Conservation (phyloP, 2,329 filamentous ascomycete species). For the Pseudocercospora macadamiae region DNA sequence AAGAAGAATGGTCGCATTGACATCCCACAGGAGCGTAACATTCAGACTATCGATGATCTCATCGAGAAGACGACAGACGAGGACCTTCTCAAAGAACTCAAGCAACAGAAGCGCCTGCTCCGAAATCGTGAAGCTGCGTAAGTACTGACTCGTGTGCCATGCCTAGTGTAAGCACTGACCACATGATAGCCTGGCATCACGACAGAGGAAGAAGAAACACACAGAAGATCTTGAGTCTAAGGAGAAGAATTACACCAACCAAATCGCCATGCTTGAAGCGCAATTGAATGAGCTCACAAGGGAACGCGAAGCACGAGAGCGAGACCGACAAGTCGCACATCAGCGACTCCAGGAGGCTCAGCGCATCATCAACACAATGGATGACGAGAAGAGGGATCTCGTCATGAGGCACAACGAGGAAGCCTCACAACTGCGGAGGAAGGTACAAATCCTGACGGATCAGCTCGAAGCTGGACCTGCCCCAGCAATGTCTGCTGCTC, state of each 20-base stretch:
- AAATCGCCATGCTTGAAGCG: conserved; percentile 79
- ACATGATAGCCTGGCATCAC: conserved; percentile 77
- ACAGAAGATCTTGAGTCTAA: conserved; percentile 95
- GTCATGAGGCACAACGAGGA: conserved; percentile 86
- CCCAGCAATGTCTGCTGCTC: conserved; percentile 49
- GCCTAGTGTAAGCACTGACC: conserved; percentile 22
- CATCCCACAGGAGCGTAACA: conserved; percentile 89
- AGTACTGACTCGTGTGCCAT: conserved; percentile 35
- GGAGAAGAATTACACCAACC: conserved; percentile 84
- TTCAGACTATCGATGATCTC: conserved; percentile 91
- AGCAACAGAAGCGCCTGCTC: conserved; percentile 94
- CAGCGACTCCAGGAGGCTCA: conserved; percentile 74
- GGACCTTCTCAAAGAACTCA: conserved; percentile 94
- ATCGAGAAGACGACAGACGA: conserved; percentile 88
- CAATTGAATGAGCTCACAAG: conserved; percentile 70
- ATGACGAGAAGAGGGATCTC: conserved; percentile 88
- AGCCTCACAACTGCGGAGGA: conserved; percentile 88
- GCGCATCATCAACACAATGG: conserved; percentile 74
- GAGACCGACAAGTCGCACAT: conserved; percentile 52
- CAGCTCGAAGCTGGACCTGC: conserved; percentile 64
- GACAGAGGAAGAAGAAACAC: conserved; percentile 97
- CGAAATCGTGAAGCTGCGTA: conserved; percentile 97
- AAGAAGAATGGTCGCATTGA: conserved; percentile 99
- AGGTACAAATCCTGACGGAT: conserved; percentile 75
- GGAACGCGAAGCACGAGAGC: conserved; percentile 42